These are phyloP conservation scores for Goniomonas avonlea DNA, from an alignment of 78 protist species.

Conservation along the genomic window DNA sequence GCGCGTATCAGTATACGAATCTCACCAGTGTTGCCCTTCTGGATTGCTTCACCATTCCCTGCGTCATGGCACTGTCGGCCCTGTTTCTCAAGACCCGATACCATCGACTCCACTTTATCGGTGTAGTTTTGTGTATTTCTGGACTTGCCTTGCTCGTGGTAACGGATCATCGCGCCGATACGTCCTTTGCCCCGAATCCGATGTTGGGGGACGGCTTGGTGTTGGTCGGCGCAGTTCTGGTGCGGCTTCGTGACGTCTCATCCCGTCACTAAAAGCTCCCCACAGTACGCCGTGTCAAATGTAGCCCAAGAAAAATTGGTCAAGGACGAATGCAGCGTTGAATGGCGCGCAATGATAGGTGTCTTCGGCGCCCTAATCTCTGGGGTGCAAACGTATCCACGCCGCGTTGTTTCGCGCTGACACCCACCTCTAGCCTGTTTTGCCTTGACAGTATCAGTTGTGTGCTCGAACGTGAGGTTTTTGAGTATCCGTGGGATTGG, in stretches of 20 bases:
- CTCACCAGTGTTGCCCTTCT: conserved; percentile 49
- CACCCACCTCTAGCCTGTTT: not conserved
- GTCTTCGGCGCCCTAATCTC: conserved; percentile 46
- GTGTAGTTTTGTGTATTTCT: conserved; percentile 36
- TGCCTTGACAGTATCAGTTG: not conserved
- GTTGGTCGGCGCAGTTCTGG: not conserved
- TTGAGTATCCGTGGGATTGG: not conserved
- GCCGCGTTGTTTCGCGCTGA: not conserved
- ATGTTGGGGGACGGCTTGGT: not conserved
- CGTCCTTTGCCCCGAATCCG: not conserved
- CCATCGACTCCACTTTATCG: conserved; percentile 43
- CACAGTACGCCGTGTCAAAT: conserved; percentile 63
- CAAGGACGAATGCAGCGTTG: conserved; percentile 7
- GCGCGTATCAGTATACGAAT: conserved; percentile 64
- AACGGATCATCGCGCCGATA: no score
- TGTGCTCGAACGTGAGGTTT: not conserved
- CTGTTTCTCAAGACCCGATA: conserved; percentile 41
- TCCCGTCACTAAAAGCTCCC: no score
- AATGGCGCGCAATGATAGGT: conserved; percentile 37
- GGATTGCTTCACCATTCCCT: conserved; percentile 67
- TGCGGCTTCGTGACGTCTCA: no score
- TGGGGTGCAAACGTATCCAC: conserved; percentile 42
- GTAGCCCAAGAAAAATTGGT: conserved; percentile 62
- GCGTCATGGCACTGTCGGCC: conserved; percentile 48
- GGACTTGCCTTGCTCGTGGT: conserved; percentile 49